Percentiles rank a stretch among this genome's conserved stretches.
Evolutionary conservation across 345 rosid genomes (phyloP).

Genomic region (Mercurialis annua): DNA sequence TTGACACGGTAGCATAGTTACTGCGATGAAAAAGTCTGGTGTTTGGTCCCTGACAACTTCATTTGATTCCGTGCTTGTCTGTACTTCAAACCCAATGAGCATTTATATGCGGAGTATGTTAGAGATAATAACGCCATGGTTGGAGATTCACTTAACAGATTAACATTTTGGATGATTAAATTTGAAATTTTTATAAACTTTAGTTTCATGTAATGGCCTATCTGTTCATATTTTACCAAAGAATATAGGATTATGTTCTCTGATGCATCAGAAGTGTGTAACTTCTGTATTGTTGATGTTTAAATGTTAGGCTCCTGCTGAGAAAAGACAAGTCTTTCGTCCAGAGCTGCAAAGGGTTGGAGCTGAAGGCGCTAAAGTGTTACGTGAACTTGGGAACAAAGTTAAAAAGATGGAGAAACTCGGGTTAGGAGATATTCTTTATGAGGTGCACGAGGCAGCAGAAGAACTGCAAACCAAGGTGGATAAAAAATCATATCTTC

Average conservation of each 20-base stretch:
- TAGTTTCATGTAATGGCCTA: background rate
- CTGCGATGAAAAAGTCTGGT: too few relatives aligned
- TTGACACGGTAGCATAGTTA: too few relatives aligned
- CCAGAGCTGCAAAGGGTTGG: slow-evolving; percentile 69
- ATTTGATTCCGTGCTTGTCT: too few relatives aligned
- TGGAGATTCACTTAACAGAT: too few relatives aligned
- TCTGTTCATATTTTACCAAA: background rate
- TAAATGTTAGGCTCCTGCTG: slow-evolving; percentile 66
- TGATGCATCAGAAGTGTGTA: too few relatives aligned
- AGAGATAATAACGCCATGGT: too few relatives aligned
- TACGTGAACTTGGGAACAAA: slow-evolving; percentile 72
- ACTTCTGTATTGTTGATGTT: too few relatives aligned
- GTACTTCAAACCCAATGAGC: too few relatives aligned
- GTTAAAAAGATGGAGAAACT: slow-evolving; percentile 84
- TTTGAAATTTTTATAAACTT: too few relatives aligned
- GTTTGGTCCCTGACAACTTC: too few relatives aligned
- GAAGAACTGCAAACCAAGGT: slow-evolving; percentile 72
- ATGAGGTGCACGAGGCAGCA: slow-evolving; percentile 65
- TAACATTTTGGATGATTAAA: too few relatives aligned
- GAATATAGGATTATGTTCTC: background rate
- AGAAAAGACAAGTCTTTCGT: slow-evolving; percentile 62
- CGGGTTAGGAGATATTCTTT: slow-evolving; percentile 57
- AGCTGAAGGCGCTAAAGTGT: slow-evolving; percentile 61
- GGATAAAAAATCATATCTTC: slow-evolving; percentile 78
- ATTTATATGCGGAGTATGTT: too few relatives aligned